These are phyloP conservation scores for Termitomyces sp. DNA, from an alignment of 768 basidiomycete species.

Conservation along the genomic window DNA sequence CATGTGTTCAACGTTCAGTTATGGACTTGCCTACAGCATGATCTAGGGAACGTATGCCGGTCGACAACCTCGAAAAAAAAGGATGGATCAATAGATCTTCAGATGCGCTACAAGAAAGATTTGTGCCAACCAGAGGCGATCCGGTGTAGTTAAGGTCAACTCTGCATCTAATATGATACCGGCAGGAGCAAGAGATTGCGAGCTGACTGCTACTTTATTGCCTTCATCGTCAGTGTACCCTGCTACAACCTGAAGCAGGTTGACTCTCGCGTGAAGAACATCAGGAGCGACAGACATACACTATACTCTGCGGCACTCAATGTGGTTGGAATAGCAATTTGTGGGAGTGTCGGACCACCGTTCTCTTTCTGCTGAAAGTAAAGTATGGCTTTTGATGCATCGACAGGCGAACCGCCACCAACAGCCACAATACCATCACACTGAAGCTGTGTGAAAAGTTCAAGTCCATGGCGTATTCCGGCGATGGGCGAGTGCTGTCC, in stretches of 20 bases:
- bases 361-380: slow-evolving; percentile 57
- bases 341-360: slow-evolving; percentile 49
- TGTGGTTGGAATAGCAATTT: slow-evolving; percentile 82
- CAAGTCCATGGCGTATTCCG: slow-evolving; percentile 56
- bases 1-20: neutral
- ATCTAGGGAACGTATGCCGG: slow-evolving; percentile 75
- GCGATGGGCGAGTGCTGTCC: slow-evolving; percentile 71
- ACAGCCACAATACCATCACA: slow-evolving; percentile 72
- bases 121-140: slow-evolving; percentile 59
- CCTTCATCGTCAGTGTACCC: slow-evolving; percentile 73
- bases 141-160: slow-evolving; percentile 69
- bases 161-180: slow-evolving; percentile 79
- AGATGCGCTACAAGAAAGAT: slow-evolving; percentile 1
- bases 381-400: slow-evolving; percentile 71
- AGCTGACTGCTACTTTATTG: slow-evolving; percentile 54
- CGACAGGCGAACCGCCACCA: slow-evolving; percentile 80
- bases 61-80: slow-evolving; percentile 56
- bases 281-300: slow-evolving; percentile 30
- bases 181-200: slow-evolving; percentile 58
- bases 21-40: slow-evolving; percentile 63
- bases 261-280: neutral
- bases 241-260: slow-evolving; percentile 47
- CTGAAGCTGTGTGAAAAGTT: slow-evolving; percentile 48
- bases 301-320: slow-evolving; percentile 77
- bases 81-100: slow-evolving; percentile 1